Evolutionary conservation across 352 stramenopile species (phyloP).

Genomic region (Phytophthora pluvialis): DNA sequence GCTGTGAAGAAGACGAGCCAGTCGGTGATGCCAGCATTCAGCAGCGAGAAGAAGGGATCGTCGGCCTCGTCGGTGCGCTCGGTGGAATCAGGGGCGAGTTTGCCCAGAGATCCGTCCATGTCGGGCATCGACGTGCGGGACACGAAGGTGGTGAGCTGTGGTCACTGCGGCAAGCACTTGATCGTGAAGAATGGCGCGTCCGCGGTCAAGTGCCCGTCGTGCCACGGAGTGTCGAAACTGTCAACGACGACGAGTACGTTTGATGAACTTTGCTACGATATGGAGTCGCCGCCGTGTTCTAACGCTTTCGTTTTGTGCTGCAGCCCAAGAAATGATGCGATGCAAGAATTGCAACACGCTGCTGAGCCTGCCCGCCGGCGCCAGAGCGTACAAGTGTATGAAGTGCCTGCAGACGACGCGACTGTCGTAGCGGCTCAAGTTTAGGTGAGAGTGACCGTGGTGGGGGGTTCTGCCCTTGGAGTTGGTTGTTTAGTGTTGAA

Average conservation of each 20-base stretch:
- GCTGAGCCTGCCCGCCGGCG: slow-evolving; percentile 76
- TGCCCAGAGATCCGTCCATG: slow-evolving; percentile 36
- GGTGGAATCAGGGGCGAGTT: slow-evolving; percentile 42
- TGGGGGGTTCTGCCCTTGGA: slow-evolving; percentile 1
- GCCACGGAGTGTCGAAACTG: slow-evolving; percentile 81
- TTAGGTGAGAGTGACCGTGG: slow-evolving; percentile 21
- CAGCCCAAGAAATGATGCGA: slow-evolving; percentile 88
- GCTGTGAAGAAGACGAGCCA: slow-evolving; percentile 50
- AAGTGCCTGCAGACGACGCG: slow-evolving; percentile 86
- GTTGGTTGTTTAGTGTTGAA: slow-evolving; percentile 25
- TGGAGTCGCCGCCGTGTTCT: slow-evolving; percentile 15
- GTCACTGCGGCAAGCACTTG: slow-evolving; percentile 85
- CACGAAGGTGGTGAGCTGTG: slow-evolving; percentile 87
- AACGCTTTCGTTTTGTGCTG: slow-evolving; percentile 22
- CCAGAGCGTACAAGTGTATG: slow-evolving; percentile 91
- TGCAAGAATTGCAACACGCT: slow-evolving; percentile 90
- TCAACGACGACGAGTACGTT: slow-evolving; percentile 85
- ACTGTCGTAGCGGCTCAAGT: slow-evolving; percentile 55
- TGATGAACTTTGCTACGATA: not conserved
- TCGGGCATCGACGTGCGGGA: slow-evolving; percentile 71
- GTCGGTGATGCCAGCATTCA: slow-evolving; percentile 34
- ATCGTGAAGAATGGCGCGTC: slow-evolving; percentile 82
- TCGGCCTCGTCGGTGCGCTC: slow-evolving; percentile 39
- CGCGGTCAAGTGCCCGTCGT: slow-evolving; percentile 84
- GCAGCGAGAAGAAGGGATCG: slow-evolving; percentile 33